These are phyloP conservation scores for Globisporangium lucens DNA, from an alignment of 352 stramenopile genomes.

Conservation along the genomic window DNA sequence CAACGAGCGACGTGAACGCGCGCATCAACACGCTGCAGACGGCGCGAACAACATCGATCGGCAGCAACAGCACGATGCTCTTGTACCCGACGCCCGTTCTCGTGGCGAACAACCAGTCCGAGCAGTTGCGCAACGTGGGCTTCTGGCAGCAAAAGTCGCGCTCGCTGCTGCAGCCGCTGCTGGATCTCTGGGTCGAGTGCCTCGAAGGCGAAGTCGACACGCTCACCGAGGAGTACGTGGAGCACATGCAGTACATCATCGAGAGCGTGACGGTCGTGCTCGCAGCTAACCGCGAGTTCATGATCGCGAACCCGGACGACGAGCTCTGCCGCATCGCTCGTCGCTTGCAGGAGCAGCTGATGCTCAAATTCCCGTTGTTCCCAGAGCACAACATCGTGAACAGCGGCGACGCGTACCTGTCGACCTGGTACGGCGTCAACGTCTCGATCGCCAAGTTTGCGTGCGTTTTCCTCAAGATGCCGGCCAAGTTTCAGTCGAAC, in stretches of 20 bases:
- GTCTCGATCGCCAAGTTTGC: conserved; percentile 62
- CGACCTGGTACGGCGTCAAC: conserved; percentile 75
- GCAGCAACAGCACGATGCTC: conserved; percentile 41
- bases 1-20: background rate
- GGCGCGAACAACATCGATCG: conserved; percentile 20
- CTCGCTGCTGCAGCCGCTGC: conserved; percentile 46
- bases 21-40: background rate
- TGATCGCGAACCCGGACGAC: conserved; percentile 18
- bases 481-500: conserved; percentile 5
- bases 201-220: conserved; percentile 53
- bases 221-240: conserved; percentile 57
- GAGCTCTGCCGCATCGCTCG: conserved; percentile 29
- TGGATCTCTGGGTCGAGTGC: conserved; percentile 79
- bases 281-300: conserved; percentile 36
- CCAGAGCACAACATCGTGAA: conserved; percentile 41
- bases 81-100: conserved; percentile 45
- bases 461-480: conserved; percentile 44
- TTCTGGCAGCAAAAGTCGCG: conserved; percentile 77
- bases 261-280: conserved; percentile 63
- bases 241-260: conserved; percentile 80
- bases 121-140: conserved; percentile 27
- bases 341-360: conserved; percentile 51
- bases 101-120: conserved; percentile 30
- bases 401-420: conserved; percentile 42
- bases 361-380: conserved; percentile 63